phyloP scores from a whole-genome alignment of 2,329 filamentous ascomycete genomes.

The Hypoxylon sp. region DNA sequence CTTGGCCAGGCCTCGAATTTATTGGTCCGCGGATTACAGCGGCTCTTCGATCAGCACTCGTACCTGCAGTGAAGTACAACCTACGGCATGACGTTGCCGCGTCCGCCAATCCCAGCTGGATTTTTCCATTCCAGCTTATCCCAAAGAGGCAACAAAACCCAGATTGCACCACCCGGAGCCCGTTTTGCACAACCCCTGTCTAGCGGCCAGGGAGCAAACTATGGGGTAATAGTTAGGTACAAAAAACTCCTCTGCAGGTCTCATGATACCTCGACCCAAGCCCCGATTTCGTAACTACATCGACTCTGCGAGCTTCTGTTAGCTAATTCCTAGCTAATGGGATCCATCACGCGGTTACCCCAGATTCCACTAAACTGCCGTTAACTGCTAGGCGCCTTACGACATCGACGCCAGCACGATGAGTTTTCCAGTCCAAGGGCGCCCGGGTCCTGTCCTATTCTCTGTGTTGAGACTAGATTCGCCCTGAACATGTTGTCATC shows the following conservation, averaged over 20 bases:
- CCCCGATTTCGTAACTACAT: constrained; percentile 52
- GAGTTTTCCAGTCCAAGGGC: constrained; percentile 46
- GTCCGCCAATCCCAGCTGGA: constrained; percentile 4
- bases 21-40: constrained; percentile 39
- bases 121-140: constrained; percentile 23
- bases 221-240: constrained; percentile 55
- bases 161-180: constrained; percentile 41
- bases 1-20: constrained; percentile 20
- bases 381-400: constrained; percentile 52
- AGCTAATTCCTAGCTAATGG: constrained; percentile 49
- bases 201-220: constrained; percentile 48
- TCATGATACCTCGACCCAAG: constrained; percentile 46
- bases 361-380: constrained; percentile 52
- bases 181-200: constrained; percentile 39
- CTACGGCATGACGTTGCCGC: constrained; percentile 31
- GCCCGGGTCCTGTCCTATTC: constrained; percentile 26
- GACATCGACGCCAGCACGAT: constrained; percentile 31
- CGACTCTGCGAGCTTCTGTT: constrained; percentile 43
- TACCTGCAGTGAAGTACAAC: constrained; percentile 43
- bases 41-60: constrained; percentile 36
- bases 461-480: constrained; percentile 22
- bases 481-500: constrained; percentile 41
- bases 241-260: constrained; percentile 47
- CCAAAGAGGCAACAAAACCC: constrained; percentile 30
- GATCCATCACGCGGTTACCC: constrained; percentile 53